These are phyloP conservation scores for Kandelia obovata DNA, from an alignment of 345 rosid species.

Conservation along the genomic window DNA sequence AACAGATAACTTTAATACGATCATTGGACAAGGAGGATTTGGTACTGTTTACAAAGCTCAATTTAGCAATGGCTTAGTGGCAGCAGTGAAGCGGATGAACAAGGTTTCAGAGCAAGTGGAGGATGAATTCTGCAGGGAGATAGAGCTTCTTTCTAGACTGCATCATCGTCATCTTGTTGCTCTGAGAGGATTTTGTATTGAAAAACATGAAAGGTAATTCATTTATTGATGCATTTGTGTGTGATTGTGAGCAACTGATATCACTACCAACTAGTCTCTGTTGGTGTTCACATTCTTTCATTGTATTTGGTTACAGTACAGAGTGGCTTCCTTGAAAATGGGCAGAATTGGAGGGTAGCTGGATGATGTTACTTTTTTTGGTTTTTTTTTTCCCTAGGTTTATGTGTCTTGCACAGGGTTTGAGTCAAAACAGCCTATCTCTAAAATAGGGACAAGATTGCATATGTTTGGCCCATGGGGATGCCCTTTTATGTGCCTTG, in stretches of 20 bases:
- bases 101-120: conserved; percentile 76
- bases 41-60: conserved; percentile 84
- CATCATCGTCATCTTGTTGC: conserved; percentile 97
- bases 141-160: conserved; percentile 89
- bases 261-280: background rate
- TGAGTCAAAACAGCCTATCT: too few relatives aligned
- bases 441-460: too few relatives aligned
- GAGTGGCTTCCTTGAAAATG: too few relatives aligned
- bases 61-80: conserved; percentile 60
- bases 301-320: too few relatives aligned
- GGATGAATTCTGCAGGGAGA: conserved; percentile 82
- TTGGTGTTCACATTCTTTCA: background rate
- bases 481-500: too few relatives aligned
- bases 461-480: too few relatives aligned
- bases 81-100: conserved; percentile 79
- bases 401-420: too few relatives aligned
- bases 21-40: conserved; percentile 87
- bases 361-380: too few relatives aligned
- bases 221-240: background rate
- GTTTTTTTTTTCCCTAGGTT: too few relatives aligned
- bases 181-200: conserved; percentile 79
- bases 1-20: conserved; percentile 59
- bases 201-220: conserved; percentile 66
- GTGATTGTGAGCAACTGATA: background rate
- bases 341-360: too few relatives aligned